Evolutionary conservation across 1,284 basidiomycete genomes (phyloP), one percentile per base, ranked within the genome.

Genomic region (Leucoagaricus sp.): DNA sequence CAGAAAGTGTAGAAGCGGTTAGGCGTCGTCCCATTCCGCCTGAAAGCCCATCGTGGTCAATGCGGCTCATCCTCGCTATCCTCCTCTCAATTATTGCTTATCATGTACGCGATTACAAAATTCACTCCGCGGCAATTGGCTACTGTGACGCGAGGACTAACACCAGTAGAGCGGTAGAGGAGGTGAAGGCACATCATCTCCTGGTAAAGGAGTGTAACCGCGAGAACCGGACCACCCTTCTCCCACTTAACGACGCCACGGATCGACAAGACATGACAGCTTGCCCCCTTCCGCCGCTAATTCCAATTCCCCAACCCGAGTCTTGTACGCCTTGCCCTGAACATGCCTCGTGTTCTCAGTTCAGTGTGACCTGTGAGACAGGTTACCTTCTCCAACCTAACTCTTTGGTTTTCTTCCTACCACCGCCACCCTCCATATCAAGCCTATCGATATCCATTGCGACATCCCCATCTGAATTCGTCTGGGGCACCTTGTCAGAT

Each of bases 251-350:
- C 15, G 58, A 70, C 66, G 6, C 59, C 65, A 47, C 65, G 60
- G 53, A 63, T 48, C 49, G 60, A 50, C 60, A 67, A 60, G 69
- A 75, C 29, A 19, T 38, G 19, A 61, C 74, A 54, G 68, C 75
- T 12, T 86, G 85, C 68, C 79, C 87, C 45, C 70, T 80, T 48
- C 74, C 78, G 26, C 76, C 82, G 6, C 62, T 89, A 29, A 53
- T 85, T 36, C 84, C 85, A 17, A 63, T 88, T 34, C 82, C 83
- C 29, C 80, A 78, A 55, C 87, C 94, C 0, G 77, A 84, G 29
- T 66, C 78, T n/a, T 98, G 95, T 72, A 87, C 90, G 2, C 83
- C 86, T 13, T 98, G 95, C 69, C 96, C 96, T 10, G 78, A 82
- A 48, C 91, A 94, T 70, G 96, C 87, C 2, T 75, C 75, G 17